Evolutionary conservation across 495 filamentous ascomycete species (phyloP), one percentile per base, ranked within the genome.

Genomic region (Haplographium delicatum): DNA sequence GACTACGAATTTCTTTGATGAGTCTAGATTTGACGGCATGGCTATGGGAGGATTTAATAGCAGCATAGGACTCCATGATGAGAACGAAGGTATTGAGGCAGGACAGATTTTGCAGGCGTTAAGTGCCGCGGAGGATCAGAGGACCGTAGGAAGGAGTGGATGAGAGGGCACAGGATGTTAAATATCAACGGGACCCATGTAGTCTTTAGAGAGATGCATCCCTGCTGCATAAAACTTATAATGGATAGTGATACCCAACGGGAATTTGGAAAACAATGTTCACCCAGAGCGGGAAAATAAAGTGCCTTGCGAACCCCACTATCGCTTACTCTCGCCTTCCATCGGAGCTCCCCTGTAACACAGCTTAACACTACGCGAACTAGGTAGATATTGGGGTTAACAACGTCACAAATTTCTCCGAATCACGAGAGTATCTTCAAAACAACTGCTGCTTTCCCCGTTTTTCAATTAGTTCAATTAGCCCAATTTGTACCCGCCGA

Each of bases 41-140:
- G 46, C 13, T 18, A 44, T 45, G 20, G 23, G n/a, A 27, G 44
- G 54, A 20, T 22, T 26, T 4, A 24, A 24, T 35, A 38, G 31
- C 2, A n/a, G 19, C 6, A 5, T 9, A 26, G 39, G 39, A 26
- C 23, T 57, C 41, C 47, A 27, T 37, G 54, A 61, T 20, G 54
- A 57, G 34, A 42, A 49, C 43, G 54, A 61, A 42, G 58, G 58
- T 4, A 57, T 62, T 23, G 60, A 59, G 33, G 60, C 60, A 20
- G 47, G 56, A 13, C 60, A 62, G 22, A 62, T 62, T 20, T 40
- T 62, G 33, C 56, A 59, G 26, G 52, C 56, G 0, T 46, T 62
- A 23, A 53, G 53, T 41, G 51, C 47, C 9, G 56, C 50, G 0
- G 54, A 52, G 30, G 47, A 51, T 31, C 38, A 49, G 18, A 42